Evolutionary conservation across 768 basidiomycete genomes (phyloP).

Genomic region (Termitomyces sp.): DNA sequence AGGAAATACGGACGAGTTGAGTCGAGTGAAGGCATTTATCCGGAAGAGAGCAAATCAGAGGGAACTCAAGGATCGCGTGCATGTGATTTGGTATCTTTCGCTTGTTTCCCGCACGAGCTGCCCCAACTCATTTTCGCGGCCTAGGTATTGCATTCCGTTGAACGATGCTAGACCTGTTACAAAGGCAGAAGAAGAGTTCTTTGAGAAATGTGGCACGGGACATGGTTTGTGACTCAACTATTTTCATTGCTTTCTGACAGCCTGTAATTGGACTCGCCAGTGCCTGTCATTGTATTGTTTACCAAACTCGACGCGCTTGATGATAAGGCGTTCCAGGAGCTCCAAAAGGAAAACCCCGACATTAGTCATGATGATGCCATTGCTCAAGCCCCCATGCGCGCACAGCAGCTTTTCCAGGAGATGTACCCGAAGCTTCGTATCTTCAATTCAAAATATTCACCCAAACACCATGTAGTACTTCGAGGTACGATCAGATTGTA

Average conservation of each 20-base stretch:
- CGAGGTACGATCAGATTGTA: neutral
- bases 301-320: constrained; percentile 14
- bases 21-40: constrained; percentile 9
- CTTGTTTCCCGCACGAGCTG: too few relatives aligned
- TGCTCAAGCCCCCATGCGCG: neutral
- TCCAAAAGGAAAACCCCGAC: constrained; percentile 6
- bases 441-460: constrained; percentile 7
- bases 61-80: constrained; percentile 11
- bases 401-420: constrained; percentile 5
- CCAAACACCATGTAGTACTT: constrained; percentile 4
- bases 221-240: constrained; percentile 1
- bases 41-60: neutral
- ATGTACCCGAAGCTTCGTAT: constrained; percentile 3
- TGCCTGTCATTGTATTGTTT: constrained; percentile 13
- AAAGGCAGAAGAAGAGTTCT: constrained; percentile 9
- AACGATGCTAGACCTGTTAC: constrained; percentile 9
- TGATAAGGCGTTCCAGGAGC: neutral
- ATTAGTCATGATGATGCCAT: constrained; percentile 2
- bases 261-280: neutral
- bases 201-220: constrained; percentile 12
- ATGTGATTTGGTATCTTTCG: constrained; percentile 12
- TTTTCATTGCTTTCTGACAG: neutral
- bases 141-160: constrained; percentile 15
- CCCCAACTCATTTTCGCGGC: neutral
- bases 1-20: constrained; percentile 8